phyloP scores from a whole-genome alignment of 2,329 filamentous ascomycete genomes.

The Thermoascus crustaceus region DNA sequence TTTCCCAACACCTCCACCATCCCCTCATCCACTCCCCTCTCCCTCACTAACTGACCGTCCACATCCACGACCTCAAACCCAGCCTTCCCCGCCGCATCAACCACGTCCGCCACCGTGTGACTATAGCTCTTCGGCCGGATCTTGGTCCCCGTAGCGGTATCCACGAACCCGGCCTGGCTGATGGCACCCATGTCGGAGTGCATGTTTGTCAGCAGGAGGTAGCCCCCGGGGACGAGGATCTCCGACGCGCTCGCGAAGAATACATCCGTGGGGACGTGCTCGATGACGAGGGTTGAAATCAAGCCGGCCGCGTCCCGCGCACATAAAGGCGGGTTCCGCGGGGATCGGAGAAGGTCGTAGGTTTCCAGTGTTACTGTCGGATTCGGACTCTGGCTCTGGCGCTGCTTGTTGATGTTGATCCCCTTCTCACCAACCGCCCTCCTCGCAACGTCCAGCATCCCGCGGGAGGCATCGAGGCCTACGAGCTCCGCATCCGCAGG shows the following conservation, averaged over 20 bases:
- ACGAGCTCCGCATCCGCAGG: constrained; percentile 31
- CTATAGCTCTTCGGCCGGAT: constrained; percentile 52
- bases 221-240: constrained; percentile 40
- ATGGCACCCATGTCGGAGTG: constrained; percentile 54
- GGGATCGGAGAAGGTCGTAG: constrained; percentile 33
- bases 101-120: constrained; percentile 45
- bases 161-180: constrained; percentile 56
- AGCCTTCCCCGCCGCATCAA: constrained; percentile 40
- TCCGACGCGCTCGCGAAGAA: constrained; percentile 47
- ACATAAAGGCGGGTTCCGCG: constrained; percentile 12
- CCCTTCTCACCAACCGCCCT: constrained; percentile 22
- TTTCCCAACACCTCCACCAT: constrained; percentile 53
- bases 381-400: too few relatives aligned
- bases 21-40: constrained; percentile 42
- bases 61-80: constrained; percentile 39
- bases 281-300: constrained; percentile 56
- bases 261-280: constrained; percentile 51
- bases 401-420: constrained; percentile 1
- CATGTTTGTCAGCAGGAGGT: constrained; percentile 60
- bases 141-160: constrained; percentile 46
- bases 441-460: constrained; percentile 50
- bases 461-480: constrained; percentile 49
- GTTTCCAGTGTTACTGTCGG: constrained; percentile 20
- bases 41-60: constrained; percentile 24
- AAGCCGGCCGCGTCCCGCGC: constrained; percentile 36